A percentile compares a stretch with the other conserved stretches of the same genome.
phyloP scores from a whole-genome alignment of 176 grass and related monocot genomes.

The Bonia amplexicaulis region DNA sequence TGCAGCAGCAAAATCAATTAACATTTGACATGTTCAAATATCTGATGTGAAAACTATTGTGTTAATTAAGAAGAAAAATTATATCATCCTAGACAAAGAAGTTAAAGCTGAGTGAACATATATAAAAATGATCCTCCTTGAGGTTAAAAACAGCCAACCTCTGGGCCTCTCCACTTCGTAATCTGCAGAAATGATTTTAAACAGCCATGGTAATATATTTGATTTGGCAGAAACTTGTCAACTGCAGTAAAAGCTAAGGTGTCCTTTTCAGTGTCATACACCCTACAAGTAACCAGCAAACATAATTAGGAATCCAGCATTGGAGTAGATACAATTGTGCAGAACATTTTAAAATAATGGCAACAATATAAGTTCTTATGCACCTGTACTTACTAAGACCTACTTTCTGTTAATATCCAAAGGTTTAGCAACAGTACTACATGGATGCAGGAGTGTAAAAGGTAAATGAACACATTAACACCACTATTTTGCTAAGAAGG shows the following conservation, averaged over 20 bases:
- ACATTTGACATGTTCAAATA: background rate
- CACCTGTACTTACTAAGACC: background rate
- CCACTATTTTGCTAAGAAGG: background rate
- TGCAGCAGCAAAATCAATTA: slow-evolving; percentile 7
- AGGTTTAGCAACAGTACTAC: background rate
- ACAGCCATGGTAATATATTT: slow-evolving; percentile 92
- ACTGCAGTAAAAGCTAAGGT: slow-evolving; percentile 88
- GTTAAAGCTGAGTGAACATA: background rate
- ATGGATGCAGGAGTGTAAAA: background rate
- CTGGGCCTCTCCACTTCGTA: slow-evolving; percentile 95
- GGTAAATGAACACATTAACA: background rate
- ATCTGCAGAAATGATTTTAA: slow-evolving; percentile 97
- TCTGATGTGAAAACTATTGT: background rate
- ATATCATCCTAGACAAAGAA: background rate
- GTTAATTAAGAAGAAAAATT: background rate
- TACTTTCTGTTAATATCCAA: slow-evolving; percentile 9
- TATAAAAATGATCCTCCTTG: background rate
- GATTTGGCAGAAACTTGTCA: slow-evolving; percentile 69
- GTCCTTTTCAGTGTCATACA: slow-evolving; percentile 88
- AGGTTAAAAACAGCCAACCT: slow-evolving; percentile 47
- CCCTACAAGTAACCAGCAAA: slow-evolving; percentile 55
- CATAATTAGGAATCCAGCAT: slow-evolving; percentile 28
- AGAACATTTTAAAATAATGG: background rate
- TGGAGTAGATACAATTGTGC: background rate
- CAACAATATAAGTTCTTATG: background rate